Evolutionary conservation across 2,329 filamentous ascomycete species (phyloP).

Genomic region (Chaetomium sp.): DNA sequence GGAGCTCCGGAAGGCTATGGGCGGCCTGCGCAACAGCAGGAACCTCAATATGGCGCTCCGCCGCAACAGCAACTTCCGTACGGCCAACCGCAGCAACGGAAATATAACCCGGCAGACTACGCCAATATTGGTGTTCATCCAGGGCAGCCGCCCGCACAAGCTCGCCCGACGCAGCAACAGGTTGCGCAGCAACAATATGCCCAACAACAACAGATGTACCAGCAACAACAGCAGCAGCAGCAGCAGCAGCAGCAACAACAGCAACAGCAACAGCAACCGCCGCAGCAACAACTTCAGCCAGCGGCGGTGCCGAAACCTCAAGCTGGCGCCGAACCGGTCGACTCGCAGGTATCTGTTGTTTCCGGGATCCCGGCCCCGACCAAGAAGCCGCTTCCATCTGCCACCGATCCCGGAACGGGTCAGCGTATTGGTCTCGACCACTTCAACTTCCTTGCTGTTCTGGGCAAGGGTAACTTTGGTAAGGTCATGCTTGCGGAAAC

Average conservation of each 20-base stretch:
- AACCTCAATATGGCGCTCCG: conserved; percentile 32
- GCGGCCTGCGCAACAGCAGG: conserved; percentile 27
- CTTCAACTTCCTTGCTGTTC: conserved; percentile 97
- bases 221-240: conserved; percentile 28
- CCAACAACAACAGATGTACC: conserved; percentile 28
- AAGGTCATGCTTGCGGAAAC: conserved; percentile 99
- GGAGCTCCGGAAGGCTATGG: conserved; percentile 26
- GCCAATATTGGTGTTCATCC: conserved; percentile 53
- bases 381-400: conserved; percentile 60
- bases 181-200: conserved; percentile 35
- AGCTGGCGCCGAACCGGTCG: conserved; percentile 32
- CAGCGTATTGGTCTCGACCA: conserved; percentile 91
- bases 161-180: conserved; percentile 32
- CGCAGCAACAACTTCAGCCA: conserved; percentile 26
- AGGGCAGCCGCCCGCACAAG: conserved; percentile 34
- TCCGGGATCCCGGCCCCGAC: conserved; percentile 32
- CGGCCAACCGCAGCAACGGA: conserved; percentile 45
- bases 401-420: conserved; percentile 66
- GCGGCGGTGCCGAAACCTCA: conserved; percentile 34
- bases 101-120: conserved; percentile 75
- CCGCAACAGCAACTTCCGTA: conserved; percentile 33
- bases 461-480: conserved; percentile 98
- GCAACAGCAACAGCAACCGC: conserved; percentile 26
- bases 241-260: conserved; percentile 31
- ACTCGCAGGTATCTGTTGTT: conserved; percentile 30